Conservation (phyloP, 192 early-diverging fungal genomes). For the Umbelopsis vinacea region DNA sequence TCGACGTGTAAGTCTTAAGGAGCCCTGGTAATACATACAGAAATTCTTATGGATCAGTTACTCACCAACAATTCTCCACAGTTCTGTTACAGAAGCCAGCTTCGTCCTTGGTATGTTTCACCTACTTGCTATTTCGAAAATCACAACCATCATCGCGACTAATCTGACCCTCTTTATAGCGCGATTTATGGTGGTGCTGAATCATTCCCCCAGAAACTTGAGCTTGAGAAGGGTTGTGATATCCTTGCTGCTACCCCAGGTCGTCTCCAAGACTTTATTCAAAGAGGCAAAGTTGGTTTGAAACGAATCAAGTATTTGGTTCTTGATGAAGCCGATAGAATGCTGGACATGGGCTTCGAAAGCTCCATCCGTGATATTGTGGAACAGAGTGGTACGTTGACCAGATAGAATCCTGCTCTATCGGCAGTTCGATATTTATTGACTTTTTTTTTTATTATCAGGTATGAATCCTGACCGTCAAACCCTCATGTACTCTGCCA, state of each 20-base stretch:
- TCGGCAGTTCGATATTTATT: not conserved
- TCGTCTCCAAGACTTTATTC: slow-evolving; percentile 88
- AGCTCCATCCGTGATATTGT: slow-evolving; percentile 89
- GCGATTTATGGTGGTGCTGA: slow-evolving; percentile 95
- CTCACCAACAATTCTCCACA: not conserved
- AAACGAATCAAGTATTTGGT: slow-evolving; percentile 69
- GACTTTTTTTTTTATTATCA: not conserved
- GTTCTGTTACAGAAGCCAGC: slow-evolving; percentile 54
- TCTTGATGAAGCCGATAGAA: slow-evolving; percentile 89
- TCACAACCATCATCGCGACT: slow-evolving; percentile 31
- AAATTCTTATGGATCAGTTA: too few relatives aligned
- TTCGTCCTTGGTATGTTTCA: slow-evolving; percentile 53
- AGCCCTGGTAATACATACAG: too few relatives aligned
- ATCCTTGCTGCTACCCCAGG: slow-evolving; percentile 95
- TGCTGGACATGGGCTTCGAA: slow-evolving; percentile 99
- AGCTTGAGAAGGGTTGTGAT: slow-evolving; percentile 87
- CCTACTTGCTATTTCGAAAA: slow-evolving; percentile 24
- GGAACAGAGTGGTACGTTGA: slow-evolving; percentile 38
- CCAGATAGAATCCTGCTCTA: not conserved
- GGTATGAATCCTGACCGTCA: slow-evolving; percentile 57
- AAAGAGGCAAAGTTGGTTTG: slow-evolving; percentile 79
- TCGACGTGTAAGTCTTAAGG: slow-evolving; percentile 47
- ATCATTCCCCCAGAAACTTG: slow-evolving; percentile 70
- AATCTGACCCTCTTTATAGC: slow-evolving; percentile 37
- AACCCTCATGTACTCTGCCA: slow-evolving; percentile 98